Conservation (phyloP, 2,329 filamentous ascomycete genomes). For the Fusarium sp. region DNA sequence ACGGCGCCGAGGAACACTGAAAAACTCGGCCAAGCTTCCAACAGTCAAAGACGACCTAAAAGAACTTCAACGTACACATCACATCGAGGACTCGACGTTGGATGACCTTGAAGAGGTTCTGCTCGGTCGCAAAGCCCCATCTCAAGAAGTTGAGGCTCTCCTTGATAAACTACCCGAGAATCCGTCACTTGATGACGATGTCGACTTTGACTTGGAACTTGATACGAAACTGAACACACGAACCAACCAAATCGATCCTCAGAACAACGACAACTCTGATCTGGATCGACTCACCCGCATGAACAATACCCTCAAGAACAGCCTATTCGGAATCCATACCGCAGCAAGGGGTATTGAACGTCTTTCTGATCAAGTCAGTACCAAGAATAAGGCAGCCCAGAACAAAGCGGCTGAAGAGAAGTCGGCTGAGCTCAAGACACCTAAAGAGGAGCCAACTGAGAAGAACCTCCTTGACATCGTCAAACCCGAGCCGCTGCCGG, state of each 20-base stretch:
- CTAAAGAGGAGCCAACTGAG: conserved; percentile 21
- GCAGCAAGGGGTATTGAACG: conserved; percentile 70
- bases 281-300: conserved; percentile 62
- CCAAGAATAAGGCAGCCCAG: conserved; percentile 45
- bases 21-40: conserved; percentile 65
- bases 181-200: conserved; percentile 38
- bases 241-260: conserved; percentile 37
- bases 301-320: conserved; percentile 63
- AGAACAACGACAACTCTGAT: conserved; percentile 50
- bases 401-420: conserved; percentile 17
- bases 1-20: conserved; percentile 58
- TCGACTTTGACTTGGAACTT: conserved; percentile 44
- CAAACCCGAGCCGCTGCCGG: conserved; percentile 2
- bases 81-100: conserved; percentile 70
- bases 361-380: conserved; percentile 64
- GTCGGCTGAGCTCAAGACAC: background rate
- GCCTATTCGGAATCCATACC: conserved; percentile 63
- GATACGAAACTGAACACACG: conserved; percentile 44
- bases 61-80: conserved; percentile 63
- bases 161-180: conserved; percentile 44
- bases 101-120: conserved; percentile 68
- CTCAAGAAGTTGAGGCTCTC: conserved; percentile 42
- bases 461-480: conserved; percentile 13
- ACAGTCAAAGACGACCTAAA: conserved; percentile 67
- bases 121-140: conserved; percentile 50